phyloP scores from a whole-genome alignment of 75 land plant genomes.

The Selaginella moellendorffii region DNA sequence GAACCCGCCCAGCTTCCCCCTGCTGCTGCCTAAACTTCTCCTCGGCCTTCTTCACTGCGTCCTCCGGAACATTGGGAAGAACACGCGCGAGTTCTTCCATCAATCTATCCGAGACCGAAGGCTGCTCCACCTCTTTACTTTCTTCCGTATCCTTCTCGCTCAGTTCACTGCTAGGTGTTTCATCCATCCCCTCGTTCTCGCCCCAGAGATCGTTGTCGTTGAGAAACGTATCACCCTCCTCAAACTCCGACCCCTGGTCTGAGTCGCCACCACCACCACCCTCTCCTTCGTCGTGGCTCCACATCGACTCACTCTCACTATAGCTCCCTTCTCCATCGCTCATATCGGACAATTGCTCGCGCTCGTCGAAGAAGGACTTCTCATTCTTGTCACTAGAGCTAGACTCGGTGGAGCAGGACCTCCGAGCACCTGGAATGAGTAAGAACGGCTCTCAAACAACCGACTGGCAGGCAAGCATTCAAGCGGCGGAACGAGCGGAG shows the following conservation, averaged over 20 bases:
- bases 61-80: neutral
- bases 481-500: too few species aligned
- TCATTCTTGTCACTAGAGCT: too few species aligned
- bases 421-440: too few species aligned
- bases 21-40: neutral
- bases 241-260: neutral
- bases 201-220: neutral
- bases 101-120: neutral
- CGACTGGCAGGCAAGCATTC: too few species aligned
- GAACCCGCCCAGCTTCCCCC: neutral
- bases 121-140: neutral
- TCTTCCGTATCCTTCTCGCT: neutral
- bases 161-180: neutral
- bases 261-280: neutral
- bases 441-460: too few species aligned
- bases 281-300: neutral
- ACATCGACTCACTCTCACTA: neutral
- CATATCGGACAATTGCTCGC: too few species aligned
- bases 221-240: neutral
- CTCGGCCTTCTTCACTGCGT: neutral
- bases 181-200: neutral
- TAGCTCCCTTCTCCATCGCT: neutral
- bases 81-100: neutral
- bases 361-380: too few species aligned
- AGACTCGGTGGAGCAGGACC: too few species aligned